Percentiles rank a stretch among this genome's conserved stretches.
phyloP scores from a whole-genome alignment of 2,329 filamentous ascomycete genomes.

The Fusarium piperis region DNA sequence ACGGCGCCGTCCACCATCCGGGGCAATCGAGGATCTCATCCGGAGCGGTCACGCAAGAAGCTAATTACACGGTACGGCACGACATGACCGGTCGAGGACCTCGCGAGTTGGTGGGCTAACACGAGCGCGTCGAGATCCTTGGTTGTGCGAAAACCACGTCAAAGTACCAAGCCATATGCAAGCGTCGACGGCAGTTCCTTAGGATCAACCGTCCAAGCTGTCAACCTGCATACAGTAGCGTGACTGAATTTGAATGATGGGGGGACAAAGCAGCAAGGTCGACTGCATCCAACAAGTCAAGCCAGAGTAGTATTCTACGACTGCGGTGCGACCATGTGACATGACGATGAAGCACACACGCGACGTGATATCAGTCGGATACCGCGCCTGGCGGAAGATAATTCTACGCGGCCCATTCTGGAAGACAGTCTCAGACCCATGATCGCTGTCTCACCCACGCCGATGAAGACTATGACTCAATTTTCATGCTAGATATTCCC shows the following conservation, averaged over 20 bases:
- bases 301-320: neutral
- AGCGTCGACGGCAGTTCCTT: slow-evolving; percentile 16
- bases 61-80: neutral
- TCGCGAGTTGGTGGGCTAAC: neutral
- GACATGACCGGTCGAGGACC: neutral
- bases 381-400: neutral
- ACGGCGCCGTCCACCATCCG: neutral
- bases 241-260: neutral
- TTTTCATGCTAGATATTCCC: slow-evolving; percentile 2
- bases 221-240: slow-evolving; percentile 18
- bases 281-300: neutral
- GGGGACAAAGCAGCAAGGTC: neutral
- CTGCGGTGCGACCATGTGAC: neutral
- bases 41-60: neutral
- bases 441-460: neutral
- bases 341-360: neutral
- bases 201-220: slow-evolving; percentile 15
- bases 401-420: neutral
- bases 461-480: slow-evolving; percentile 8
- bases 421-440: neutral
- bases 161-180: slow-evolving; percentile 18
- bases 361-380: neutral
- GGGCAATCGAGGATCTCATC: slow-evolving; percentile 4
- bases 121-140: neutral
- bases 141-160: neutral